phyloP scores from a whole-genome alignment of 768 basidiomycete species.

The Favolaschia claudopus region DNA sequence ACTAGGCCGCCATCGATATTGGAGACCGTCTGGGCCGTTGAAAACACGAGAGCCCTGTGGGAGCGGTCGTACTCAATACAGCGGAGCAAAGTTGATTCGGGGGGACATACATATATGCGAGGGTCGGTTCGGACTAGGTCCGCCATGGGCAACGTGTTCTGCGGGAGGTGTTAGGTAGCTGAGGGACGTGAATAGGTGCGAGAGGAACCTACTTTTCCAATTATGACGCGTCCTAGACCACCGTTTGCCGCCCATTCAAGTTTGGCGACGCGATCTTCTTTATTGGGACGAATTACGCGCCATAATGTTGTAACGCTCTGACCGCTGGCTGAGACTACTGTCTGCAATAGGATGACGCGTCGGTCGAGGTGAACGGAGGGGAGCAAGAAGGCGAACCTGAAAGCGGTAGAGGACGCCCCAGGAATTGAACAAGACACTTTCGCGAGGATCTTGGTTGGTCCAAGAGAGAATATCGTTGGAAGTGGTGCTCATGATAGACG shows the following conservation, averaged over 20 bases:
- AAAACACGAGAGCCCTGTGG: constrained; percentile 71
- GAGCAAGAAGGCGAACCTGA: constrained; percentile 55
- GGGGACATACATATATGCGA: constrained; percentile 60
- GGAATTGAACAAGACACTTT: constrained; percentile 82
- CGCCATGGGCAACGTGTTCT: constrained; percentile 83
- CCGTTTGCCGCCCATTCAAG: constrained; percentile 88
- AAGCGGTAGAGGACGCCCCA: constrained; percentile 86
- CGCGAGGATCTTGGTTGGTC: constrained; percentile 87
- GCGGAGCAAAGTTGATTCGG: constrained; percentile 24
- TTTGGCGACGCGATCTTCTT: constrained; percentile 88
- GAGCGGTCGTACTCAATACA: constrained; percentile 15
- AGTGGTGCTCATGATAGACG: constrained; percentile 52
- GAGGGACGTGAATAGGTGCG: constrained; percentile 26
- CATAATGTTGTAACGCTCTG: constrained; percentile 80
- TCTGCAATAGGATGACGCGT: constrained; percentile 55
- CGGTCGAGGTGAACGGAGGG: constrained; percentile 17
- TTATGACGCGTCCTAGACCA: constrained; percentile 83
- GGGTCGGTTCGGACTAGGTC: constrained; percentile 81
- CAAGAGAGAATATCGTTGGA: constrained; percentile 81
- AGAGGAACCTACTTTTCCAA: constrained; percentile 71
- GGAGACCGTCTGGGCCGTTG: constrained; percentile 82
- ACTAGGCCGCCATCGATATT: constrained; percentile 84
- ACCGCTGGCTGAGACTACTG: constrained; percentile 66
- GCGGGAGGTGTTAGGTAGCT: constrained; percentile 36
- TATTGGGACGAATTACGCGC: constrained; percentile 83